phyloP scores from a whole-genome alignment of 805 yeast species.

The Kodamaea kakaduensis region DNA sequence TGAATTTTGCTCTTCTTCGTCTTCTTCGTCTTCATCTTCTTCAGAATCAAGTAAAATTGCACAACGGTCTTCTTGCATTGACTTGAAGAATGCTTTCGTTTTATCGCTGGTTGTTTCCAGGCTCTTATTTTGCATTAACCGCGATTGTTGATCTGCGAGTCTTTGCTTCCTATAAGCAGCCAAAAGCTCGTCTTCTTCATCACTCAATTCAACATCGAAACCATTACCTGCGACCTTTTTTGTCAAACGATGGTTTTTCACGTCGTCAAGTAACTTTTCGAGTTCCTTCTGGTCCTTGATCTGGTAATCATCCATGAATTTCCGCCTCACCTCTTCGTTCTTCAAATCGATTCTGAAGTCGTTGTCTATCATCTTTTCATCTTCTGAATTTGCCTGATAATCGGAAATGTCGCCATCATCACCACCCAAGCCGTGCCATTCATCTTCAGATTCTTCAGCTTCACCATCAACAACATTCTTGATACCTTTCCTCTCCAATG shows the following conservation, averaged over 20 bases:
- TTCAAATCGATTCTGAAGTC: conserved; percentile 52
- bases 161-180: conserved; percentile 43
- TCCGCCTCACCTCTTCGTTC: conserved; percentile 54
- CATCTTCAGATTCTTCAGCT: conserved; percentile 88
- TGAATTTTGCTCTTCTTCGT: too few species aligned
- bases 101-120: conserved; percentile 45
- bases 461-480: conserved; percentile 68
- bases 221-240: conserved; percentile 51
- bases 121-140: conserved; percentile 45
- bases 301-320: conserved; percentile 56
- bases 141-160: conserved; percentile 44
- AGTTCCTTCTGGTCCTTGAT: conserved; percentile 61
- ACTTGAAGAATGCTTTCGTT: conserved; percentile 63
- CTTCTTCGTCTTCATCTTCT: conserved; percentile 21
- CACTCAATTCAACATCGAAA: conserved; percentile 63
- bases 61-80: conserved; percentile 47
- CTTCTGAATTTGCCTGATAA: conserved; percentile 61
- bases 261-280: conserved; percentile 63
- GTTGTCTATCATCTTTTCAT: conserved; percentile 76
- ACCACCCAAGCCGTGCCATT: conserved; percentile 81
- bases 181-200: conserved; percentile 65
- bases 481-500: conserved; percentile 56
- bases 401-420: conserved; percentile 56
- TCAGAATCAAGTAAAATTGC: conserved; percentile 26
- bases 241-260: conserved; percentile 67